Evolutionary conservation across 2,329 filamentous ascomycete genomes (phyloP), one percentile per base, ranked within the genome.

Genomic region (Pyrenochaeta sp.): DNA sequence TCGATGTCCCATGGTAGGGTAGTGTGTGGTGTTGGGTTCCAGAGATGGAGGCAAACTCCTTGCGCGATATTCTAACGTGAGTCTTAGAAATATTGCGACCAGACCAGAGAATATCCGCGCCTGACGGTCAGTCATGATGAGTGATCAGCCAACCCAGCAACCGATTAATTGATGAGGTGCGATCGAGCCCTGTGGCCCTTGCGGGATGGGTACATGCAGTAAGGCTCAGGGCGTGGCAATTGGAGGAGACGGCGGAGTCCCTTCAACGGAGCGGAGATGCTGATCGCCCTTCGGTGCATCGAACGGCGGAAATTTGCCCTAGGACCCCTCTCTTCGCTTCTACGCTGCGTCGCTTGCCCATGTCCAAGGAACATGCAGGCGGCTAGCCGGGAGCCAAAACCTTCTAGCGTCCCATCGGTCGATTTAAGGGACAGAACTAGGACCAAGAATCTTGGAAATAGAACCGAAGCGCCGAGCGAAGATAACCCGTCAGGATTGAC

Each of bases 301-400:
- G 36, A 21, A n/a, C 36, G n/a, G 36, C 36, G 36, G 33, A 36
- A 36, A 36, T 36, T 36, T n/a, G 33, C 14, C 9, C 7, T 36
- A n/a, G 33, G 33, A 17, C 33, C 17, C 33, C 33, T 17, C 33
- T 36, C 11, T 15, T 36, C 14, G n/a, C 33, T 36, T 17, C 11
- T 17, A 17, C 12, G n/a, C 33, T 36, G n/a, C 33, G n/a, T 42
- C 40, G 40, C 40, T 18, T 29, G 40, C 23, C 40, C 40, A 7
- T 29, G 40, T n/a, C n/a, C 23, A 10, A 35, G 32, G 32, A 12
- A 35, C 23, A 42, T 18, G 40, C 12, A 42, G 27, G 40, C 40
- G 40, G 40, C 40, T 30, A 42, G 40, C 40, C 40, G 40, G 40
- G 40, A 42, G 23, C 40, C 40, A 42, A 42, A 42, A 18, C 5